Evolutionary conservation across 306 rosid species (phyloP).

Genomic region (Fragaria iinumae): DNA sequence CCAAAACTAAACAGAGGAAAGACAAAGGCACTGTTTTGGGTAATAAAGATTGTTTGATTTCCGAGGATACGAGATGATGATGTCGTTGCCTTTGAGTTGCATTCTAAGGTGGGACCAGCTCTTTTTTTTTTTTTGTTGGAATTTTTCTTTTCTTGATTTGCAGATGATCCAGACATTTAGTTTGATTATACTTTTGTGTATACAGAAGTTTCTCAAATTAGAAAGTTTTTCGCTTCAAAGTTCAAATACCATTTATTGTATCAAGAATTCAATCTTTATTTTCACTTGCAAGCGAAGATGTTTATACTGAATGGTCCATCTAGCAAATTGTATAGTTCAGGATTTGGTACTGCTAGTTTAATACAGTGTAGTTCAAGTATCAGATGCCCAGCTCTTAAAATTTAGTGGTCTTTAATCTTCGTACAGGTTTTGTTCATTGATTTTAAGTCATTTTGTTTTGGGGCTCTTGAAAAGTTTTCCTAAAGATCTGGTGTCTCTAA

Average conservation of each 20-base stretch:
- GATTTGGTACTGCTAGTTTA: neutral
- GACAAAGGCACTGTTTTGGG: too few species aligned
- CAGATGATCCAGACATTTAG: neutral
- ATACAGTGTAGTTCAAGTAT: neutral
- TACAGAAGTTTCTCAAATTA: neutral
- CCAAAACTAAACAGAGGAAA: too few species aligned
- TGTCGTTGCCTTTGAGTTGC: conserved; percentile 54
- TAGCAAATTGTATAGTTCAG: neutral
- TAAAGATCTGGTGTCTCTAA: conserved; percentile 73
- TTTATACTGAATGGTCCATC: neutral
- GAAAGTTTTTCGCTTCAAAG: neutral
- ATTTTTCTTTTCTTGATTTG: neutral
- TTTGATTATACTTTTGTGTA: neutral
- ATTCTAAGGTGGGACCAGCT: conserved; percentile 48
- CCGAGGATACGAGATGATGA: conserved; percentile 62
- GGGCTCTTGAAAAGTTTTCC: conserved; percentile 77
- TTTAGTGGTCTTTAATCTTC: neutral
- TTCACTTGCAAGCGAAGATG: neutral
- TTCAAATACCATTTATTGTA: too few species aligned
- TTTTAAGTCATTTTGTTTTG: conserved; percentile 8
- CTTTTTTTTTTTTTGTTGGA: neutral
- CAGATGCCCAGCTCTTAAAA: neutral
- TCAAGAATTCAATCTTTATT: too few species aligned
- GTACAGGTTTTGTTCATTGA: neutral
- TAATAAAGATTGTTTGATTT: conserved; percentile 43